Evolutionary conservation across 805 yeast genomes (phyloP), one percentile per base, ranked within the genome.

Genomic region (Lachancea sp.): DNA sequence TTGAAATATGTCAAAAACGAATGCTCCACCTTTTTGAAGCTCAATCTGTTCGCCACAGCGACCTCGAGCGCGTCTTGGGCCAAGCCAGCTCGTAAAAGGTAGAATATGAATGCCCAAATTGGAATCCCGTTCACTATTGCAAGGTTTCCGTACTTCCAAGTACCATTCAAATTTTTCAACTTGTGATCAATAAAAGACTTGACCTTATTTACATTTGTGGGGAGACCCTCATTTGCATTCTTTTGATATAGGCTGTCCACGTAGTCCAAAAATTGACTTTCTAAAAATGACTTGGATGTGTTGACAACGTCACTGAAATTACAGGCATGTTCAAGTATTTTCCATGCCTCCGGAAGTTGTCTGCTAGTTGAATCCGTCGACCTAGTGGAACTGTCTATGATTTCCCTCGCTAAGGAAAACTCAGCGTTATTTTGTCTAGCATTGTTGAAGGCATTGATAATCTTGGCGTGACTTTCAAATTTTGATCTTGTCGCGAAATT

Each of bases 41-140:
- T 75, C 29, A 79, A 78, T 46, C 74, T 75, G 54, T 85, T 77
- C 35, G 75, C 72, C 4, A 70, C 54, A 2, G 85, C 79, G 38
- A 84, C 74, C 28, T 78, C 78, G 23, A 83, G 65, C 0, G 96
- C 96, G 49, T 89, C 97, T 34, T 76, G 67, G 47, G 75, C 65
- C 48, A 83, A 75, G 2, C 98, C 97, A 3, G 90, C 80, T 55
- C 98, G 78, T 38, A 92, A 60, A 46, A 90, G 68, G 61, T 85
- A 90, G 58, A 83, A 92, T 8, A 92, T 64, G 28, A 87, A 65
- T 0, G 96, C 96, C 98, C 98, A 90, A n/a, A 92, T 75, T 8
- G 97, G 97, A 1, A 75, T 68, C 13, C 88, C 88, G 61, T 90
- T 89, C 18, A 87, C 79, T 40, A 81, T 65, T 29, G 81, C 71